Base-by-base conservation (phyloP, 2,329 filamentous ascomycete species). In the Drechslerella dactyloides region DNA sequence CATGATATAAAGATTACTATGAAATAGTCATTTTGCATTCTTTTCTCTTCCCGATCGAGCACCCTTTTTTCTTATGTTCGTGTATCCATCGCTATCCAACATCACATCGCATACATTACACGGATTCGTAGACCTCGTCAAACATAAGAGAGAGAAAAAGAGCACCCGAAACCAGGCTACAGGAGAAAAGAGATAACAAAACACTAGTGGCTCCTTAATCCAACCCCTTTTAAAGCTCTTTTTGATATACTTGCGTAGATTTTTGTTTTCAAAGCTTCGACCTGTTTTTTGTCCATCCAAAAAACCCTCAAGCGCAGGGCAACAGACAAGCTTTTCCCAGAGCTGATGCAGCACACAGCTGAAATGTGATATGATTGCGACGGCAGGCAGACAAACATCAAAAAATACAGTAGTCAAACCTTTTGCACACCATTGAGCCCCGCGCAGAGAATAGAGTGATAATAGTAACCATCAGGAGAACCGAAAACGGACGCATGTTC, bases 251-350 rank as follows among this genome's bases (percentile, higher is more conserved):
- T 42, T 8, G 54, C 48, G 48, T 42, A 53, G 54, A 42, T 40
- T 15, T 69, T 51, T 69, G 62, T 62, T 53, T 23, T 17, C 24
- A 54, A 72, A 57, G 51, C 68, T 72, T 72, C 68, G 68, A 72
- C 68, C 68, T 37, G 46, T 30, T 50, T n/a, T n/a, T n/a, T n/a
- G n/a, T n/a, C n/a, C n/a, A n/a, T n/a, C n/a, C n/a, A n/a, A n/a
- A n/a, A n/a, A n/a, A n/a, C n/a, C n/a, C 27, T 8, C 19, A 21
- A 13, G 30, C 6, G 33, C 19, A 48, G 35, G 23, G 21, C 52
- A 24, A 44, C 19, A 30, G 68, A 72, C 68, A 65, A 72, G 60
- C 68, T 52, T 65, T 44, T 33, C 40, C 56, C 5, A 35, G 3
- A 7, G 48, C 17, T 52, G 21, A 23, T 19, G 51, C 55, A 44